These are phyloP conservation scores for Auriscalpium vulgare DNA, from an alignment of 768 basidiomycete species.

Conservation along the genomic window DNA sequence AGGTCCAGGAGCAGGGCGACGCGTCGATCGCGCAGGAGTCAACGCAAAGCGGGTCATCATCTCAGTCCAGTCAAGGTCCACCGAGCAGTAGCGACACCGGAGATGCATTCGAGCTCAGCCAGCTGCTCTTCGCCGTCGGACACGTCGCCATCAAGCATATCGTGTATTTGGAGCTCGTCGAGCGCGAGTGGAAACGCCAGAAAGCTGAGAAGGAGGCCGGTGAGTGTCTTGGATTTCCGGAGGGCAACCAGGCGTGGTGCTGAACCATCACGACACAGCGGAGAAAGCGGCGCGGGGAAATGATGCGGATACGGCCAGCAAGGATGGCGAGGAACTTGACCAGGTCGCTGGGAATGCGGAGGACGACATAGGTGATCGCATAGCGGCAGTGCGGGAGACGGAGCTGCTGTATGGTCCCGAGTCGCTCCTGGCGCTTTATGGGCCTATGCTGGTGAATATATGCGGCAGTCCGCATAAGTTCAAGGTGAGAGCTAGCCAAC, in stretches of 20 bases:
- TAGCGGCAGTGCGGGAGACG: constrained; percentile 74
- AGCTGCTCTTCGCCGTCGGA: constrained; percentile 92
- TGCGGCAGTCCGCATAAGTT: constrained; percentile 87
- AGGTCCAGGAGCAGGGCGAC: constrained; percentile 1
- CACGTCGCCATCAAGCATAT: constrained; percentile 98
- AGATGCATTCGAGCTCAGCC: constrained; percentile 83
- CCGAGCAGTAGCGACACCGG: constrained; percentile 44
- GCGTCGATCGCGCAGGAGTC: constrained; percentile 9
- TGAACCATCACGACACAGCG: constrained; percentile 25
- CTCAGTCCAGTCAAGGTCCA: background rate
- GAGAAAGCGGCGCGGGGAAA: constrained; percentile 47
- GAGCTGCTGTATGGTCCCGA: constrained; percentile 81
- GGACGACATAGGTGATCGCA: constrained; percentile 94
- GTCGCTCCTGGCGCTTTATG: constrained; percentile 78
- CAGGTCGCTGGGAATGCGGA: constrained; percentile 97
- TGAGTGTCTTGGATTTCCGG: constrained; percentile 23
- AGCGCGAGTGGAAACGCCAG: constrained; percentile 92
- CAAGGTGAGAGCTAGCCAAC: constrained; percentile 46
- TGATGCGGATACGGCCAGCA: constrained; percentile 34
- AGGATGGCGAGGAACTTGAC: constrained; percentile 79
- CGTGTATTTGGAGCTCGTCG: constrained; percentile 90
- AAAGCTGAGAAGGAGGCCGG: constrained; percentile 85
- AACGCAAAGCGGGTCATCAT: background rate
- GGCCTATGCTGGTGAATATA: constrained; percentile 85
- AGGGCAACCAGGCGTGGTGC: too few relatives aligned